Conservation (phyloP, 441 rosid species). For the Adansonia grandidieri region DNA sequence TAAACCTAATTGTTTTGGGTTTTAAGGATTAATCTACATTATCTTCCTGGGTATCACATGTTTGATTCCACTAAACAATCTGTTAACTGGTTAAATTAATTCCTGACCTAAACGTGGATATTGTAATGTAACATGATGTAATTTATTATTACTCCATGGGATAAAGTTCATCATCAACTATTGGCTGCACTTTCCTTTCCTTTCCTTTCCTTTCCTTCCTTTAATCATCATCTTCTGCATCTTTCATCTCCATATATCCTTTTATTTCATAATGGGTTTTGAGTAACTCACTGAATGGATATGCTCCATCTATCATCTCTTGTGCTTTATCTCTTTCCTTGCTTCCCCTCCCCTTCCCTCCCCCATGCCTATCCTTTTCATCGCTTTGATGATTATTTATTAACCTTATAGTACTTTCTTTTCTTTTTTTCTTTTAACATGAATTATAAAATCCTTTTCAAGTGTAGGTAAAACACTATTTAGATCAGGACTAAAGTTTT, state of each 20-base stretch:
- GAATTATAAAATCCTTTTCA: not conserved
- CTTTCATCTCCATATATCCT: not conserved
- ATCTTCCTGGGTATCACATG: slow-evolving; percentile 24
- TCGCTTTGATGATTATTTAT: too few species aligned
- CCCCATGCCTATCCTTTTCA: not conserved
- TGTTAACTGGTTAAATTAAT: not conserved
- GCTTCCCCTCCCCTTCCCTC: not conserved
- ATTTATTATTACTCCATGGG: not conserved
- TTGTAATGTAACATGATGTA: not conserved
- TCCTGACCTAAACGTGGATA: not conserved
- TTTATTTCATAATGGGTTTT: slow-evolving; percentile 9
- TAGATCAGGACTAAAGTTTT: not conserved
- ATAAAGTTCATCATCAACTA: not conserved
- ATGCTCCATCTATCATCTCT: not conserved
- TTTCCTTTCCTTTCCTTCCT: not conserved
- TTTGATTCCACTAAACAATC: slow-evolving; percentile 22
- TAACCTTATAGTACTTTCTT: too few species aligned
- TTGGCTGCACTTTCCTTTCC: not conserved
- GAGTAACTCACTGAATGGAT: slow-evolving; percentile 6
- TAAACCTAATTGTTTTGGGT: not conserved
- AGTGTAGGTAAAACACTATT: not conserved
- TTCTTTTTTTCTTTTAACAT: not conserved
- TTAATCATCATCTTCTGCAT: not conserved
- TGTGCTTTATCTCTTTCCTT: slow-evolving; percentile 18
- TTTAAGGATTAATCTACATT: slow-evolving; percentile 27